phyloP scores from a whole-genome alignment of 2,329 filamentous ascomycete species.

The Ophiostoma piceae region DNA sequence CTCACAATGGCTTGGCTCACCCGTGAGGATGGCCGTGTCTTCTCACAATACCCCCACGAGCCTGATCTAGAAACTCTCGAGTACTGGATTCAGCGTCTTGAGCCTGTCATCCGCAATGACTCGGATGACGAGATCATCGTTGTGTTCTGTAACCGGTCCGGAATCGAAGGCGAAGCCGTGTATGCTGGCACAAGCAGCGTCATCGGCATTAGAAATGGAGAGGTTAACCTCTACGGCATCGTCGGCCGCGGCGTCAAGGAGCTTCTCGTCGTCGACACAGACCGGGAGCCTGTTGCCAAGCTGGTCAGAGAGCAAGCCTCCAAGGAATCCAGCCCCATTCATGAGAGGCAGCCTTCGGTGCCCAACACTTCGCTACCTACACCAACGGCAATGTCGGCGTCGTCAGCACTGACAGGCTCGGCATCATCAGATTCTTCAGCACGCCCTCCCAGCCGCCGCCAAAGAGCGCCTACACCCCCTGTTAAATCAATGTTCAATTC shows the following conservation, averaged over 20 bases:
- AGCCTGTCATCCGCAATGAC: conserved; percentile 55
- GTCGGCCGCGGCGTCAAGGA: conserved; percentile 66
- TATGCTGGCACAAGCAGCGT: conserved; percentile 73
- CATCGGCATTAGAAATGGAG: conserved; percentile 58
- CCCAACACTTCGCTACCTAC: no score
- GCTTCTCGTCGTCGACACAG: conserved; percentile 63
- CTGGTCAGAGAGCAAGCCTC: conserved; percentile 33
- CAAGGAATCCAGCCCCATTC: conserved; percentile 25
- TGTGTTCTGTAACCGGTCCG: conserved; percentile 65
- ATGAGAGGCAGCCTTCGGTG: no score
- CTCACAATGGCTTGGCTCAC: conserved; percentile 77
- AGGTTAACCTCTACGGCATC: conserved; percentile 63
- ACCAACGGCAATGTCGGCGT: no score
- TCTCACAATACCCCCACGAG: conserved; percentile 46
- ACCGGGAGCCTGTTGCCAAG: conserved; percentile 41
- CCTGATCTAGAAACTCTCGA: conserved; percentile 68
- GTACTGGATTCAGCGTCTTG: conserved; percentile 69
- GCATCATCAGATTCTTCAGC: no score
- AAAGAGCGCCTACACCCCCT: no score
- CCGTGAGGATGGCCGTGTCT: conserved; percentile 44
- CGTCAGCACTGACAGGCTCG: no score
- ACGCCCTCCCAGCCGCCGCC: no score
- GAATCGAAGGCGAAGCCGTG: conserved; percentile 58
- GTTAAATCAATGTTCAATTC: no score
- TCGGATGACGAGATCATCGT: conserved; percentile 57